Evolutionary conservation across 2,329 filamentous ascomycete species (phyloP).

Genomic region (Boeremia exigua): DNA sequence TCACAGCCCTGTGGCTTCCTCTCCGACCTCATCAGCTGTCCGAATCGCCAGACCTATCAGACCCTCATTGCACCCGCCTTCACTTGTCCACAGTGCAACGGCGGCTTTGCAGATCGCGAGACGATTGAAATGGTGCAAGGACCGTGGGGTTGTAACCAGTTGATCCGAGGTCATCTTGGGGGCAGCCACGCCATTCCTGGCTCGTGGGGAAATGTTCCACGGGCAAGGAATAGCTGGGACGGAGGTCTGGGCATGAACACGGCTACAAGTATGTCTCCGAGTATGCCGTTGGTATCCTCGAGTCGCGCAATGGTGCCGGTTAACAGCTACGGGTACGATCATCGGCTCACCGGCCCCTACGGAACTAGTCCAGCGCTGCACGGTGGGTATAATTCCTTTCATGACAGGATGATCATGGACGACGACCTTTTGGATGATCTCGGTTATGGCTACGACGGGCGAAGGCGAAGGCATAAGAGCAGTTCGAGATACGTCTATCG

Average conservation of each 20-base stretch:
- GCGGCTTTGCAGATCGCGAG: slow-evolving; percentile 35
- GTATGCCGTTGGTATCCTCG: background rate
- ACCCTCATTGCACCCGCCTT: slow-evolving; percentile 35
- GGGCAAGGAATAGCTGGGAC: slow-evolving; percentile 21
- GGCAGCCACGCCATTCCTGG: slow-evolving; percentile 35
- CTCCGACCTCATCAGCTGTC: slow-evolving; percentile 51
- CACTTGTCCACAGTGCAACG: slow-evolving; percentile 38
- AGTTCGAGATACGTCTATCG: slow-evolving; percentile 26
- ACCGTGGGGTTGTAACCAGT: slow-evolving; percentile 41
- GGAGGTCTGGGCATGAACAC: background rate
- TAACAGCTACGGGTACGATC: slow-evolving; percentile 22
- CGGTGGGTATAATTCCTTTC: slow-evolving; percentile 1
- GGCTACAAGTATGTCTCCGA: slow-evolving; percentile 11
- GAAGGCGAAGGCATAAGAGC: slow-evolving; percentile 26
- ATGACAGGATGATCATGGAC: slow-evolving; percentile 2
- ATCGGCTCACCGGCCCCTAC: slow-evolving; percentile 31
- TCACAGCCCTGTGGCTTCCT: slow-evolving; percentile 51
- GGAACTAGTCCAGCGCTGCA: slow-evolving; percentile 13
- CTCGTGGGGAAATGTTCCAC: slow-evolving; percentile 32
- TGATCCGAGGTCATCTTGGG: slow-evolving; percentile 35
- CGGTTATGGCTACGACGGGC: slow-evolving; percentile 2
- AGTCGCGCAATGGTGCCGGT: slow-evolving; percentile 21
- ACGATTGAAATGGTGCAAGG: slow-evolving; percentile 42
- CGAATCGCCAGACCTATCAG: slow-evolving; percentile 42
- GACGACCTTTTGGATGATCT: slow-evolving; percentile 9